Evolutionary conservation across 2,329 filamentous ascomycete species (phyloP).

Genomic region (Byssochlamys sp.): DNA sequence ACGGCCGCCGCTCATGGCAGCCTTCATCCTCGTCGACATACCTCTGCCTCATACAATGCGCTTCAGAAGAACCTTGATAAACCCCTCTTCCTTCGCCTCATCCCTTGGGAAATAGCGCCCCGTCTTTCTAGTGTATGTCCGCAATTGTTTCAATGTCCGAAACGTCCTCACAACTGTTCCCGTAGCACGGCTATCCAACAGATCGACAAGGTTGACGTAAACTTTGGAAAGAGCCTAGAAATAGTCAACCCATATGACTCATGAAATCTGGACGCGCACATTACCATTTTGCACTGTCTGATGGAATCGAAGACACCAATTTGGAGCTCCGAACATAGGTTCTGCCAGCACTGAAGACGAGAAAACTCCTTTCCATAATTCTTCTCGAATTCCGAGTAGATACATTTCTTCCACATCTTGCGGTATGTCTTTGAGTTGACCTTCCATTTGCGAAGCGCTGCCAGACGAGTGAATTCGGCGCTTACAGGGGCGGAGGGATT

Average conservation of each 20-base stretch:
- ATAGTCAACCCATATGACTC: no score
- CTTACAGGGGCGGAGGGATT: conserved; percentile 8
- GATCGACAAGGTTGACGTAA: conserved; percentile 22
- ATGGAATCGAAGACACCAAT: conserved; percentile 14
- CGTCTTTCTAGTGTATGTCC: conserved; percentile 9
- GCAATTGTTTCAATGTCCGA: conserved; percentile 5
- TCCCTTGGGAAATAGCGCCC: neutral
- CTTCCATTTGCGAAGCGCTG: conserved; percentile 12
- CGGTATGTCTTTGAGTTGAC: conserved; percentile 11
- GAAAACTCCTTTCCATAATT: conserved; percentile 7
- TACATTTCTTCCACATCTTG: conserved; percentile 14
- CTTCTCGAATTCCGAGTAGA: conserved; percentile 12
- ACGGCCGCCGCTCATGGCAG: neutral
- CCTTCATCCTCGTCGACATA: neutral
- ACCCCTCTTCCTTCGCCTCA: conserved; percentile 13
- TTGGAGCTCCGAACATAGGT: conserved; percentile 16
- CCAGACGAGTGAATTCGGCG: conserved; percentile 14
- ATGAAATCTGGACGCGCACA: neutral
- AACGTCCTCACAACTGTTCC: conserved; percentile 8
- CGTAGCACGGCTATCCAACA: conserved; percentile 15
- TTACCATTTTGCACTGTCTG: conserved; percentile 19
- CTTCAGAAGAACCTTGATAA: conserved; percentile 13
- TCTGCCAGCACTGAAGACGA: conserved; percentile 14
- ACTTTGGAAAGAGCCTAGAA: conserved; percentile 13
- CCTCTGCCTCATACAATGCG: neutral